Conservation (phyloP, 176 grass and related monocot genomes). For the Otatea glauca region DNA sequence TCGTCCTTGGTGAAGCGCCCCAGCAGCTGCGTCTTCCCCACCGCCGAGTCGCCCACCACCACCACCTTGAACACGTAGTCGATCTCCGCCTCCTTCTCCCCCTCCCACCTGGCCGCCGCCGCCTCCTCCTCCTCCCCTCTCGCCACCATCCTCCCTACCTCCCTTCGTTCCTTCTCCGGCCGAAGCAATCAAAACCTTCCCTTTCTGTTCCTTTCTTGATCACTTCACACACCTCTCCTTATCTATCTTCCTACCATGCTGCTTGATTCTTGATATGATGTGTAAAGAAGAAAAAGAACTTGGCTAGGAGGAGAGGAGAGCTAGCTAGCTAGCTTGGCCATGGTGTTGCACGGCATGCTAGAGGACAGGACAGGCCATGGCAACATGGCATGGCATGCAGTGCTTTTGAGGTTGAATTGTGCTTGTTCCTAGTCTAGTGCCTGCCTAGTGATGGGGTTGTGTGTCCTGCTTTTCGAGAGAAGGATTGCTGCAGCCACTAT, state of each 20-base stretch:
- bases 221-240: background rate
- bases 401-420: slow-evolving; percentile 38
- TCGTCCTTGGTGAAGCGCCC: slow-evolving; percentile 59
- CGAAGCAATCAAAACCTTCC: background rate
- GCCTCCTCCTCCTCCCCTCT: slow-evolving; percentile 19
- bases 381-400: background rate
- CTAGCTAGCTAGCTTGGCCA: background rate
- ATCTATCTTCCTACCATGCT: background rate
- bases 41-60: slow-evolving; percentile 62
- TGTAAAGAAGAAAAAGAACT: background rate
- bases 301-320: background rate
- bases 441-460: background rate
- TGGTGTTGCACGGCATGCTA: slow-evolving; percentile 15
- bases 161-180: background rate
- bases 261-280: background rate
- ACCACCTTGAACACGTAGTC: slow-evolving; percentile 77
- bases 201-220: background rate
- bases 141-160: background rate
- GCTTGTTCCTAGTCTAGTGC: background rate
- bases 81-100: slow-evolving; percentile 66
- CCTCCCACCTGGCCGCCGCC: slow-evolving; percentile 46
- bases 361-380: background rate
- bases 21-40: slow-evolving; percentile 73
- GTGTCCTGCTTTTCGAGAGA: slow-evolving; percentile 45
- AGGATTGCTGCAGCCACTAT: slow-evolving; percentile 18